These are phyloP conservation scores for Trypanosoma rangeli DNA, from an alignment of 208 protist genomes.

Conservation along the genomic window DNA sequence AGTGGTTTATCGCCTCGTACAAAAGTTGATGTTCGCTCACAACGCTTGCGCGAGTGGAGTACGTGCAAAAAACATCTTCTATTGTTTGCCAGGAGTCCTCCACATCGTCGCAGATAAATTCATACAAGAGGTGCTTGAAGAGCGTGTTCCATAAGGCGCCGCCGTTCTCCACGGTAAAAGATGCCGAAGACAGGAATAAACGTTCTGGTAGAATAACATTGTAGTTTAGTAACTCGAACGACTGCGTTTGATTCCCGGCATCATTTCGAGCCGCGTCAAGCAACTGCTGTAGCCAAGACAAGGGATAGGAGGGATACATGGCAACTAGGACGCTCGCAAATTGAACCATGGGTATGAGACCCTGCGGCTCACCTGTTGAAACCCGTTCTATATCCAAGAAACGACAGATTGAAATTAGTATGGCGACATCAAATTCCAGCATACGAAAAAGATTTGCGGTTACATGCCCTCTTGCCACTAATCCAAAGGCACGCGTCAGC, in stretches of 20 bases:
- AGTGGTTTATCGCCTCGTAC: slow-evolving; percentile 7
- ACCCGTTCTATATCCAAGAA: slow-evolving; percentile 35
- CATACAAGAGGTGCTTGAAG: slow-evolving; percentile 56
- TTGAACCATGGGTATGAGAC: slow-evolving; percentile 58
- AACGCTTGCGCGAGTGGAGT: slow-evolving; percentile 3
- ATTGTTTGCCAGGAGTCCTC: slow-evolving; percentile 60
- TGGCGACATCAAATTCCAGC: slow-evolving; percentile 41
- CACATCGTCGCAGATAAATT: slow-evolving; percentile 63
- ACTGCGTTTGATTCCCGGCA: slow-evolving; percentile 38
- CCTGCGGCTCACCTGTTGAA: slow-evolving; percentile 6
- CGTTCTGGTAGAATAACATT: slow-evolving; percentile 59
- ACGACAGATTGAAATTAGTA: slow-evolving; percentile 57
- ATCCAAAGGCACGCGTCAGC: slow-evolving; percentile 66
- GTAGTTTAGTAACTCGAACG: slow-evolving; percentile 55
- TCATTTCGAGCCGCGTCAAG: slow-evolving; percentile 47
- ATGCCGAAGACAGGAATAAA: slow-evolving; percentile 38
- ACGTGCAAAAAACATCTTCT: slow-evolving; percentile 51
- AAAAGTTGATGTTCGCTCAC: slow-evolving; percentile 18
- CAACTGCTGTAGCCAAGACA: slow-evolving; percentile 43
- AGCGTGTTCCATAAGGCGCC: slow-evolving; percentile 25
- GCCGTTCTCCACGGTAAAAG: slow-evolving; percentile 8
- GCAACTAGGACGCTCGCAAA: slow-evolving; percentile 50
- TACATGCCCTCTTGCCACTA: slow-evolving; percentile 40
- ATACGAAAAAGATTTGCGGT: slow-evolving; percentile 60
- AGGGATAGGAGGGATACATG: slow-evolving; percentile 74